Base-by-base conservation (phyloP, 768 basidiomycete species). In the Leucosporidium creatinivorum region DNA sequence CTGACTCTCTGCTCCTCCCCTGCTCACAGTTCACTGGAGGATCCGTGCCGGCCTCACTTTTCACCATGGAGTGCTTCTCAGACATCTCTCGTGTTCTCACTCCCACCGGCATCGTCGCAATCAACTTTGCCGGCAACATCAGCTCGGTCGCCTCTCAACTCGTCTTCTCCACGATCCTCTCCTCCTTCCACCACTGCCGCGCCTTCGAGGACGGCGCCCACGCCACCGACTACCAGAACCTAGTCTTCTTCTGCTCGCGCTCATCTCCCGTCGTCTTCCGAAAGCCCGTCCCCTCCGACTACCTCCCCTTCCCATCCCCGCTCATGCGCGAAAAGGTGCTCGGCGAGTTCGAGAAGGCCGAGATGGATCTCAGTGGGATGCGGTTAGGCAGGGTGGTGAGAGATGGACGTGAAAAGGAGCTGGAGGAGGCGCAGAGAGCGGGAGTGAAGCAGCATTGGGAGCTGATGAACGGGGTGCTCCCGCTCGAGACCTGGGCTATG, bases 71-170 rank as follows among this genome's bases (percentile, higher is more conserved):
- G 72, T 93, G 93, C 76, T 94, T 91, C 89, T 71, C 81, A 28
- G 85, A 86, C 62, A 75, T 94, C 61, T 86, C 84, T 73, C 74
- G 77, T 3, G 76, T 86, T 25, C 83, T 94, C 78, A 81, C 83
- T 18, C 80, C 84, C 4, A 85, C 89, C 57, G 93, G 88, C 4
- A 81, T 93, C 21, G 77, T 94, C 19, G 91, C 86, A 25, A 86
- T 96, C 73, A 94, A 94, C 76, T 89, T 89, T 76, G 92, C 85
- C 0, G 93, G 93, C n/a, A 78, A 81, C 61, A 75, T 88, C 25
- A 79, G 78, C 30, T 87, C 87, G 0, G 79, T 82, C 56, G 81
- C 89, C 0, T 84, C 87, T 0, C 83, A 81, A 56, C 83, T 88
- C 56, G 82, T 96, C 49, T 77, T 88, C 9, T 77, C 82, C 28